Conservation (phyloP, 2,329 filamentous ascomycete species). For the Hypoxylon sp. region DNA sequence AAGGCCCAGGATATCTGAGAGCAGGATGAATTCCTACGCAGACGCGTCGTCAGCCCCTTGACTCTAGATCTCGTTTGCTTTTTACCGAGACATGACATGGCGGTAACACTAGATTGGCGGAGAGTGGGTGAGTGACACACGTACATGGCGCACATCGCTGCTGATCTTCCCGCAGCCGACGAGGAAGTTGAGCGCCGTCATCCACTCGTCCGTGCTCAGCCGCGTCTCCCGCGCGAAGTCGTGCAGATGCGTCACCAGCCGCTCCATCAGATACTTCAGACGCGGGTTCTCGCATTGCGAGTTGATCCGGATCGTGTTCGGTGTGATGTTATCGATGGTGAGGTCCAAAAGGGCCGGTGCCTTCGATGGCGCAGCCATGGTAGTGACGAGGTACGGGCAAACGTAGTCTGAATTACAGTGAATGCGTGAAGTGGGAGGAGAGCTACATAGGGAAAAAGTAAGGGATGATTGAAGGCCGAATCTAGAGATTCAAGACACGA, state of each 20-base stretch:
- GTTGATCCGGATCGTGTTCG: conserved; percentile 81
- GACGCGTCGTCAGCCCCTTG: conserved; percentile 14
- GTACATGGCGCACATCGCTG: conserved; percentile 77
- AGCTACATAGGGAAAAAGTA: conserved; percentile 1
- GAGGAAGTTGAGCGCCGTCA: conserved; percentile 77
- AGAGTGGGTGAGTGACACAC: conserved; percentile 43
- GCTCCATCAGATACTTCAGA: conserved; percentile 77
- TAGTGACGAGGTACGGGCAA: neutral
- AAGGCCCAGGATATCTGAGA: conserved; percentile 83
- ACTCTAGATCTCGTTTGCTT: neutral
- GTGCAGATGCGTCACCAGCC: conserved; percentile 81
- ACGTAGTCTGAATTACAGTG: neutral
- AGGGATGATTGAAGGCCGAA: neutral
- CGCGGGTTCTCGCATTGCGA: conserved; percentile 74
- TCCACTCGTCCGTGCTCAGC: conserved; percentile 82
- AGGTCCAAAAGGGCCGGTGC: conserved; percentile 73
- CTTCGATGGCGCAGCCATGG: conserved; percentile 45
- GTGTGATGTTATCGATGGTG: conserved; percentile 83
- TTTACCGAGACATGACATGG: neutral
- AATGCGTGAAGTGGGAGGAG: neutral
- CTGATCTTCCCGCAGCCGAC: conserved; percentile 80
- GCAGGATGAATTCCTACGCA: conserved; percentile 79
- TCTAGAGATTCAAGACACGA: neutral
- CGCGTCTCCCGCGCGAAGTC: conserved; percentile 85
- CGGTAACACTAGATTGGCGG: neutral